These are phyloP conservation scores for Solanum chiquidenum DNA, from an alignment of 257 asterid species.

Conservation along the genomic window DNA sequence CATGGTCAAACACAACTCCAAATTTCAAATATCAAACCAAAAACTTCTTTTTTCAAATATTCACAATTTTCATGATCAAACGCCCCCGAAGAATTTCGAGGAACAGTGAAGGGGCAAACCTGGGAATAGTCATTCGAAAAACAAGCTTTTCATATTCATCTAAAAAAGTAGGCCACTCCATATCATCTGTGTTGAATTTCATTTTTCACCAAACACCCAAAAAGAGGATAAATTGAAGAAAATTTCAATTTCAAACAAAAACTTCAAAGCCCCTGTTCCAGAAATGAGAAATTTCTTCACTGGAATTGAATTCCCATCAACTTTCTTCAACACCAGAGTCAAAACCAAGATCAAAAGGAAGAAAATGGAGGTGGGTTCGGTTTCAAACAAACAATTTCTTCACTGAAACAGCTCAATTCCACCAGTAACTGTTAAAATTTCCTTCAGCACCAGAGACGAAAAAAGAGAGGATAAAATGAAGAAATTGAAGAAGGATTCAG, in stretches of 20 bases:
- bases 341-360: not conserved
- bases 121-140: conserved; percentile 77
- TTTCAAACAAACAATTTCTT: not conserved
- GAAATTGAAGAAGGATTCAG: not conserved
- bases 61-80: not conserved
- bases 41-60: too few species aligned
- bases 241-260: too few species aligned
- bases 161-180: conserved; percentile 68
- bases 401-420: not conserved
- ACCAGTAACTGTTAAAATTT: not conserved
- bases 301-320: not conserved
- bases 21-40: not conserved
- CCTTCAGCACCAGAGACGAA: not conserved
- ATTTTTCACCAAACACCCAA: not conserved
- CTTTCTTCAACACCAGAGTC: not conserved
- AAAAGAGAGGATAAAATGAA: not conserved
- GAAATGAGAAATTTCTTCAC: not conserved
- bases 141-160: conserved; percentile 94
- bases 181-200: not conserved
- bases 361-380: not conserved
- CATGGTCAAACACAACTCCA: not conserved
- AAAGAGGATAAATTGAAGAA: not conserved
- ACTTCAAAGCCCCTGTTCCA: not conserved
- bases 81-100: not conserved
- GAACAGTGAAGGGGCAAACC: conserved; percentile 20